Base-by-base conservation (phyloP, 805 yeast genomes). In the Kodamaea neixiangensis region DNA sequence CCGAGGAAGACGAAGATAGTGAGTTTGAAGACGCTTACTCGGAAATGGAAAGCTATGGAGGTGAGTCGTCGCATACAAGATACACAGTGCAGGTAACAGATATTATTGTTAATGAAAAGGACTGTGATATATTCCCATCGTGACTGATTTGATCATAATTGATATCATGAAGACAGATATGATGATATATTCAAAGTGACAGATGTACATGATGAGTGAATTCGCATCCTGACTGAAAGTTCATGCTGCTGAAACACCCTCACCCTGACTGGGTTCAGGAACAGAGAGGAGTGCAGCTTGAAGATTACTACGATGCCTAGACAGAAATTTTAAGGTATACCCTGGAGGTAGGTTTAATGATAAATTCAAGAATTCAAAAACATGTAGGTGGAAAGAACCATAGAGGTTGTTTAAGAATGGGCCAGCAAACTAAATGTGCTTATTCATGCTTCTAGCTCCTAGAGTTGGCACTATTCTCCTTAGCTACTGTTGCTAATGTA, bases 81-180 rank as follows among this genome's bases (percentile, higher is more conserved):
- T 67, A 72, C 58, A 68, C 64, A 51, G 76, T 74, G 11, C 71
- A 67, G 34, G 79, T 74, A 21, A 71, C 76, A 5, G 79, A 74
- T 22, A 72, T 74, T 6, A 54, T 69, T 10, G 67, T 74, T 20
- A 60, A 68, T 51, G 77, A 71, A 35, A 57, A 60, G 39, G 77
- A 71, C 39, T 57, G 57, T 21, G 66, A 61, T 46, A 59, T 66
- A 7, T 67, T 63, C 40, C 69, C 71, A n/a, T 41, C 50, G 6
- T 54, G 34, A 15, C 15, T n/a, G 6, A 18, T n/a, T n/a, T n/a
- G n/a, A n/a, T n/a, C n/a, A n/a, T n/a, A n/a, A n/a, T n/a, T n/a
- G n/a, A n/a, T n/a, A n/a, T n/a, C n/a, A n/a, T n/a, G n/a, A n/a
- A n/a, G n/a, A n/a, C n/a, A n/a, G n/a, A n/a, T n/a, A n/a, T n/a